Base-by-base conservation (phyloP, 345 rosid genomes). In the Angophora floribunda region DNA sequence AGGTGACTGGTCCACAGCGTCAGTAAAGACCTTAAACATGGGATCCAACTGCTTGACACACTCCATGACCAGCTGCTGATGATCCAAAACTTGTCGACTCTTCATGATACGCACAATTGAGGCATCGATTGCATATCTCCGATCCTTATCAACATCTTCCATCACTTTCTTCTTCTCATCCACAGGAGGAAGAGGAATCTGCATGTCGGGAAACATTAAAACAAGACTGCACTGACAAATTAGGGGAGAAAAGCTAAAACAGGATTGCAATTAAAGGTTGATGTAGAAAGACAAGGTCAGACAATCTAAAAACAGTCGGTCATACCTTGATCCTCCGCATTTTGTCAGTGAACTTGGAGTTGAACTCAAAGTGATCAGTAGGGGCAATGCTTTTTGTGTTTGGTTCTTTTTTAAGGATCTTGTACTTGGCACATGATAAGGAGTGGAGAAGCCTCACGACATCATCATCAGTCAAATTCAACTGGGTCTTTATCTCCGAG, bases 51-150 rank as follows among this genome's bases (percentile, higher is more conserved):
- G 99, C 93, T 95, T 98, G 5, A 97, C 99, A 87, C 99, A 97
- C 91, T 95, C 99, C 13, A 91, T 90, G 44, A 97, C 97, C 61
- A 98, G 89, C 45, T 95, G 99, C 87, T 95, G 99, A 91, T 96
- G 96, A 70, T 96, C 95, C 93, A 96, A 89, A 41, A 95, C 94
- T 86, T 97, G 97, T 90, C 99, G 90, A 67, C 97, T 93, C 95
- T 98, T 98, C 99, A 98, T 98, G 89, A 98, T 98, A 59, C 99
- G 96, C 26, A 98, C 99, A 85, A 98, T 92, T 45, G 99, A 99
- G 82, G 99, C 99, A 92, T 98, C 99, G 88, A 98, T 95, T 1
- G 99, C 97, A 88, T 95, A 96, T 52, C 98, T 93, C 65, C 99
- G 90, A 90, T 95, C 99, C 92, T 95, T 98, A 87, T 97, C 97